phyloP scores from a whole-genome alignment of 2,329 filamentous ascomycete genomes.

The Curvularia spicifera region DNA sequence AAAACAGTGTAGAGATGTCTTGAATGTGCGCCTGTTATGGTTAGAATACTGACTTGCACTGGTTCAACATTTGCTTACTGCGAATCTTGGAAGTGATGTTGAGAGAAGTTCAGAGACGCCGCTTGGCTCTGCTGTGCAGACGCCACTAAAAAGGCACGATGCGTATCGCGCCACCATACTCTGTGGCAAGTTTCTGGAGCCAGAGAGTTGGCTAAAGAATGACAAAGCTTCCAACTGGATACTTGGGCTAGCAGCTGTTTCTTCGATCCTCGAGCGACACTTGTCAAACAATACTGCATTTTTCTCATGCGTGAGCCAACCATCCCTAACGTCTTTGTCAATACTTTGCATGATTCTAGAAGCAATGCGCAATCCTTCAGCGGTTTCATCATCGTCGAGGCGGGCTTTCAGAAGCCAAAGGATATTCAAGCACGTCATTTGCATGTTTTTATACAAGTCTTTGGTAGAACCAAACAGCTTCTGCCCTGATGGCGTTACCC shows the following conservation, averaged over 20 bases:
- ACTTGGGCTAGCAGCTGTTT: slow-evolving; percentile 22
- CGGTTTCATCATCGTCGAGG: slow-evolving; percentile 34
- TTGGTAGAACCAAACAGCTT: slow-evolving; percentile 41
- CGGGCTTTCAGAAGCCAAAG: slow-evolving; percentile 38
- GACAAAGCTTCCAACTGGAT: slow-evolving; percentile 41
- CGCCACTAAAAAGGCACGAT: slow-evolving; percentile 18
- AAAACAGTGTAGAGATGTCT: slow-evolving; percentile 26
- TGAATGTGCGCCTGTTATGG: slow-evolving; percentile 27
- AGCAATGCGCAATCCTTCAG: slow-evolving; percentile 45
- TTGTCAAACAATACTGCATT: slow-evolving; percentile 33
- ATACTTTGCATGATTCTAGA: slow-evolving; percentile 35
- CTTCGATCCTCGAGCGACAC: slow-evolving; percentile 38
- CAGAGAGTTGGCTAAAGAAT: slow-evolving; percentile 40
- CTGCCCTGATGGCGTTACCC: slow-evolving; percentile 40
- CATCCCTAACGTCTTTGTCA: slow-evolving; percentile 25
- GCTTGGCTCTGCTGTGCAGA: slow-evolving; percentile 18
- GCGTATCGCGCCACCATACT: slow-evolving; percentile 35
- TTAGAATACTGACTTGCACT: slow-evolving; percentile 10
- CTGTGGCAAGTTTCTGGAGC: slow-evolving; percentile 23
- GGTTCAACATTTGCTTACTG: slow-evolving; percentile 26
- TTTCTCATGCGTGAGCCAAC: slow-evolving; percentile 31
- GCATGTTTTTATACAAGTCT: slow-evolving; percentile 39
- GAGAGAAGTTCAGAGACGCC: slow-evolving; percentile 28
- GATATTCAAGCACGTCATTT: slow-evolving; percentile 40
- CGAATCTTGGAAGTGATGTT: slow-evolving; percentile 35